phyloP scores from a whole-genome alignment of 176 grass and related monocot genomes.

The Pontederia crassipes region DNA sequence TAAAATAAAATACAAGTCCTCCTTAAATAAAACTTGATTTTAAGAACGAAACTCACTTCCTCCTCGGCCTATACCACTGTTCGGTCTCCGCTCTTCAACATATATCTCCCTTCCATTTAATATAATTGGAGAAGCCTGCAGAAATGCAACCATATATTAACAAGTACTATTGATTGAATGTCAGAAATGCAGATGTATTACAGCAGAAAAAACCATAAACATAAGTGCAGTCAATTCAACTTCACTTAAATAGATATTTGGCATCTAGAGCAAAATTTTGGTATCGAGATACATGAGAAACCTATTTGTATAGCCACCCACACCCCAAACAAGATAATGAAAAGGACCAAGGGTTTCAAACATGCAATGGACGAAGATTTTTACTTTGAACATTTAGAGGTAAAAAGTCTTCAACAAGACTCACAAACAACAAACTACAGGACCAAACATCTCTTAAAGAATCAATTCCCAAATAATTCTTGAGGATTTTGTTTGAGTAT shows the following conservation, averaged over 20 bases:
- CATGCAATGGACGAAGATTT: neutral
- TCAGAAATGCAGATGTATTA: neutral
- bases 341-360: too few species aligned
- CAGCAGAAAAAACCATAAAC: neutral
- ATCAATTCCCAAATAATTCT: too few species aligned
- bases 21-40: too few species aligned
- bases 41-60: constrained; percentile 45
- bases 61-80: constrained; percentile 34
- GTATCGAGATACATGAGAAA: too few species aligned
- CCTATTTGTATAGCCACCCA: too few species aligned
- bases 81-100: constrained; percentile 71
- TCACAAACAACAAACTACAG: neutral
- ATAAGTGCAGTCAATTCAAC: too few species aligned
- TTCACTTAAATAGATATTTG: too few species aligned
- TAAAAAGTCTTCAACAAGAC: neutral
- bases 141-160: neutral
- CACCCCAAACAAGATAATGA: too few species aligned
- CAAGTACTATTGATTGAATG: neutral
- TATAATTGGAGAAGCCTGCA: constrained; percentile 77
- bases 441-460: too few species aligned
- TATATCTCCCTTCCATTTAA: constrained; percentile 65
- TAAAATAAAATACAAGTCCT: too few species aligned
- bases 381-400: neutral
- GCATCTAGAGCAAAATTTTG: neutral
- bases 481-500: too few species aligned